Evolutionary conservation across 1,139 yeast species (phyloP), one percentile per base, ranked within the genome.

Genomic region (Nakaseomyces delphensis): DNA sequence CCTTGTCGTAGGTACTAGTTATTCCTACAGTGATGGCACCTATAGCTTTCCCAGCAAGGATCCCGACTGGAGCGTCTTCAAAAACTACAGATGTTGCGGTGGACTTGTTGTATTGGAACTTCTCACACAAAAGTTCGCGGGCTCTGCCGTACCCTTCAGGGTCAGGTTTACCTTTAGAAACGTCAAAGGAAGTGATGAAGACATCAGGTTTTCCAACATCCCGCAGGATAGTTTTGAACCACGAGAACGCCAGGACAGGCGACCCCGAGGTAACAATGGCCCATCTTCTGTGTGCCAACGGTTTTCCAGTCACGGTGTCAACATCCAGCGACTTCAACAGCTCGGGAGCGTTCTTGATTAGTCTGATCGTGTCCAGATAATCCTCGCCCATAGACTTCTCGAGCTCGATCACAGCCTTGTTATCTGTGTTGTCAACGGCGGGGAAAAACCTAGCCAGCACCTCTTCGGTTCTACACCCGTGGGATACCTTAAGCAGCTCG

Each of bases 51-150:
- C 91, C 91, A 32, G 91, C 89, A 50, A 71, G 64, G 53, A 82
- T 77, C 54, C 91, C 91, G 38, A 85, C 86, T 36, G 87, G 87
- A 38, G 89, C 87, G 60, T 82, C 91, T 67, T 82, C 91, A 58
- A 82, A 82, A 13, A 83, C 89, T 24, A 81, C 79, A 51, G 70
- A 71, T 51, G 67, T 64, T 45, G 57, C 46, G 4, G 56, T 50
- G 20, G 52, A 48, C 25, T 20, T 13, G 46, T 68, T 66, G 25
- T 69, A 19, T 74, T 74, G 57, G 78, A 72, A 42, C 70, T 60
- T 53, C 71, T 62, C 28, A 62, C 81, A 72, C 44, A 85, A 83
- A 46, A 64, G 56, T 55, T 48, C 48, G 10, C 49, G 44, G 19
- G 63, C 65, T 40, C 42, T 51, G 4, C 68, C 69, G 68, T 82